phyloP scores from a whole-genome alignment of 768 basidiomycete genomes.

The Lyophyllum decastes region DNA sequence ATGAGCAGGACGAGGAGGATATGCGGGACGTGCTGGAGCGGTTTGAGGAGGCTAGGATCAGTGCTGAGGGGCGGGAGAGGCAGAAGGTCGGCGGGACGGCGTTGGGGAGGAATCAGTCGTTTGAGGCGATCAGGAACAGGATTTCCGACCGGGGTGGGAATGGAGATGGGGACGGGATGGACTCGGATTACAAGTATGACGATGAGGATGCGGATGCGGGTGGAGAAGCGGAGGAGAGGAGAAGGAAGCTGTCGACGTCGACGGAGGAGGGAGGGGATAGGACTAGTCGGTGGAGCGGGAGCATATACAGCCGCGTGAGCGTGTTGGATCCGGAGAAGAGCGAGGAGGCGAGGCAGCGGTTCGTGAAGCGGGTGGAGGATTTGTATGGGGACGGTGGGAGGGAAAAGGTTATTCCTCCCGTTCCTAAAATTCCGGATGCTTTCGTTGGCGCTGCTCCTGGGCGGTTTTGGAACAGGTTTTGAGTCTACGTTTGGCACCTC shows the following conservation, averaged over 20 bases:
- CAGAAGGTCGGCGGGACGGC: slow-evolving; percentile 17
- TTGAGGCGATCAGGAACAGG: slow-evolving; percentile 17
- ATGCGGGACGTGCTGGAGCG: slow-evolving; percentile 39
- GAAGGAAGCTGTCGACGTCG: slow-evolving; percentile 19
- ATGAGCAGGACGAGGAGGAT: slow-evolving; percentile 29
- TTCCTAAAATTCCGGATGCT: slow-evolving; percentile 42
- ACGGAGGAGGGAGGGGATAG: slow-evolving; percentile 26
- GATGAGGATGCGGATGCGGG: slow-evolving; percentile 6
- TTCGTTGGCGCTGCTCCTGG: slow-evolving; percentile 23
- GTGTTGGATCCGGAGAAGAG: slow-evolving; percentile 57
- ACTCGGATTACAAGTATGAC: slow-evolving; percentile 18
- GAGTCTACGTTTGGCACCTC: slow-evolving; percentile 20
- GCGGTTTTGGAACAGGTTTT: slow-evolving; percentile 33
- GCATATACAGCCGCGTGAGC: slow-evolving; percentile 52
- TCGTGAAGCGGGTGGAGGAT: slow-evolving; percentile 52
- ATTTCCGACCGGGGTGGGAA: slow-evolving; percentile 3
- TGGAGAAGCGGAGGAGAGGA: slow-evolving; percentile 10
- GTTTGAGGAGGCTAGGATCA: slow-evolving; percentile 29
- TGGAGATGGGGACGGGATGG: slow-evolving; percentile 6
- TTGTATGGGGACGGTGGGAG: slow-evolving; percentile 46
- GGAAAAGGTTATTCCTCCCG: slow-evolving; percentile 41
- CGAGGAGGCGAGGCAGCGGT: slow-evolving; percentile 46
- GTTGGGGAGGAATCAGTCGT: slow-evolving; percentile 31
- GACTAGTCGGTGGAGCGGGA: slow-evolving; percentile 44
- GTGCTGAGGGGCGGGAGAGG: slow-evolving; percentile 1